Evolutionary conservation across 2,329 filamentous ascomycete species (phyloP).

Genomic region (Neocucurbitaria cava): DNA sequence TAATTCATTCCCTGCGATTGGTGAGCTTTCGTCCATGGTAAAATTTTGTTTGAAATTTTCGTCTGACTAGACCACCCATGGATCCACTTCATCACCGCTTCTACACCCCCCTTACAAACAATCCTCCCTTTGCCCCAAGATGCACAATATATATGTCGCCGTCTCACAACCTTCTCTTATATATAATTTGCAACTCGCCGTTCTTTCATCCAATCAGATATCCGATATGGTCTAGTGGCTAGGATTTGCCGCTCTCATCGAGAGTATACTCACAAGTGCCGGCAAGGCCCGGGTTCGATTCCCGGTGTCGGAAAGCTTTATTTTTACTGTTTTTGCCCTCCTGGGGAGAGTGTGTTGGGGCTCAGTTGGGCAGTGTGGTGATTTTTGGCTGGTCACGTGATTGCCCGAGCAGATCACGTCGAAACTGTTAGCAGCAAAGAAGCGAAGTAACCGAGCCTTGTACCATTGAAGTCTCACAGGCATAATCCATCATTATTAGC

Average conservation of each 20-base stretch:
- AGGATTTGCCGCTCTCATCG: slow-evolving; percentile 23
- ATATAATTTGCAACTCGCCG: neutral
- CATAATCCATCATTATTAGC: neutral
- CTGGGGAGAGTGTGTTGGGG: too few species aligned
- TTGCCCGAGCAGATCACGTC: too few species aligned
- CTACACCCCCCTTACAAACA: neutral
- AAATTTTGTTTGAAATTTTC: neutral
- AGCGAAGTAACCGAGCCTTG: neutral
- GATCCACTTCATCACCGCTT: neutral
- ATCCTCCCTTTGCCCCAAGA: neutral
- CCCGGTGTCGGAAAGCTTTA: slow-evolving; percentile 20
- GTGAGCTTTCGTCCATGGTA: neutral
- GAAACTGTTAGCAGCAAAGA: too few species aligned
- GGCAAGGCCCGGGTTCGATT: slow-evolving; percentile 24
- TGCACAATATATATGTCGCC: neutral
- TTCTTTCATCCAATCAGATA: slow-evolving; percentile 1
- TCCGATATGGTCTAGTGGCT: slow-evolving; percentile 25
- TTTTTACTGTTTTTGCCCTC: slow-evolving; percentile 8
- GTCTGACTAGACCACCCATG: neutral
- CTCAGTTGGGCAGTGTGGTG: too few species aligned
- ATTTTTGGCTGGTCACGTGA: too few species aligned
- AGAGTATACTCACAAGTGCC: slow-evolving; percentile 15
- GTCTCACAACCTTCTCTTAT: neutral
- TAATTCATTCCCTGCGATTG: neutral
- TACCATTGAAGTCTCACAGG: neutral